Percentiles rank a stretch among this genome's conserved stretches.
These are phyloP conservation scores for Heliosperma pusillum DNA, from an alignment of 148 eudicot genomes.

Conservation along the genomic window DNA sequence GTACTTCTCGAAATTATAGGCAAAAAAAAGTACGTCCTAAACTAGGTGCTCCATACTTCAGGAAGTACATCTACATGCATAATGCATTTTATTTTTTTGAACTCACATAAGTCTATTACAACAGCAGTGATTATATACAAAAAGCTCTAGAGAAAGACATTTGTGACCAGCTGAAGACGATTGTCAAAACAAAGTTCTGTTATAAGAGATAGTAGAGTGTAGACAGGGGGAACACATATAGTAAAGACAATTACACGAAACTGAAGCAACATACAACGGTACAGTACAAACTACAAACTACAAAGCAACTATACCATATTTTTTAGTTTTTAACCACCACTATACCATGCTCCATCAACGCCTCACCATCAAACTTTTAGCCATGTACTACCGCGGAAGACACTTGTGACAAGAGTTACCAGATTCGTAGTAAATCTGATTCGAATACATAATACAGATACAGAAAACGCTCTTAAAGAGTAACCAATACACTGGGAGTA, in stretches of 20 bases:
- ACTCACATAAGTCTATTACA: too few relatives aligned
- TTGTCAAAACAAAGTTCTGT: too few relatives aligned
- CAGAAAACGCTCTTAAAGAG: too few relatives aligned
- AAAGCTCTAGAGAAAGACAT: too few relatives aligned
- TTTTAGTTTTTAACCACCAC: not conserved
- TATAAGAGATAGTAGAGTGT: not conserved
- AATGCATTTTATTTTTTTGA: too few relatives aligned
- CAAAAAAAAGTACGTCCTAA: not conserved
- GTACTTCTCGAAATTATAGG: not conserved
- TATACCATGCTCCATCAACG: not conserved
- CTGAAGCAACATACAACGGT: not conserved
- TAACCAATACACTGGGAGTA: too few relatives aligned
- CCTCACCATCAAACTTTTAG: not conserved
- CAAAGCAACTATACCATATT: too few relatives aligned
- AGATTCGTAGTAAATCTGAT: too few relatives aligned
- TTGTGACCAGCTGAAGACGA: too few relatives aligned
- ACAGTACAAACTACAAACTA: not conserved
- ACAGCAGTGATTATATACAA: too few relatives aligned
- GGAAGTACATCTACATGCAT: not conserved
- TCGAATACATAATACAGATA: too few relatives aligned
- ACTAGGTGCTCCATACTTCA: not conserved
- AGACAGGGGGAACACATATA: not conserved
- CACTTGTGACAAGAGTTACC: not conserved
- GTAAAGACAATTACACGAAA: not conserved
- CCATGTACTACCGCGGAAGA: not conserved